phyloP scores from a whole-genome alignment of 129 eudicot genomes.

The Smallanthus sonchifolius region DNA sequence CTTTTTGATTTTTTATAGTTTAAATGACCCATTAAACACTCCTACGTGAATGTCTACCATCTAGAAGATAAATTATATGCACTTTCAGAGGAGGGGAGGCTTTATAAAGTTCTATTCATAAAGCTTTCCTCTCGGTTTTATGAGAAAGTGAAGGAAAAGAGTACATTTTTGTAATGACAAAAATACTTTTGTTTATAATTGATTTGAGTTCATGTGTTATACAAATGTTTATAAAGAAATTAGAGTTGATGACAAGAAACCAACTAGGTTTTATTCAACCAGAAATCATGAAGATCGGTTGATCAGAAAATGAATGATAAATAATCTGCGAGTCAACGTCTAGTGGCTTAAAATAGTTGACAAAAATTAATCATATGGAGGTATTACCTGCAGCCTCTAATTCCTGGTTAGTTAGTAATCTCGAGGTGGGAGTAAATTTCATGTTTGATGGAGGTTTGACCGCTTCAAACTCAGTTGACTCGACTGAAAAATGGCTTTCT shows the following conservation, averaged over 20 bases:
- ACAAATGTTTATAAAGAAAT: not conserved
- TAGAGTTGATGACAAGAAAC: not conserved
- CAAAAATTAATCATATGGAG: not conserved
- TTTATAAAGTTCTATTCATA: too few species aligned
- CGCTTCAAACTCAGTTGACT: slow-evolving; percentile 31
- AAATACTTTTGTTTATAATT: too few species aligned
- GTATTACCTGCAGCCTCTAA: slow-evolving; percentile 37
- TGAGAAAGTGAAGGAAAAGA: not conserved
- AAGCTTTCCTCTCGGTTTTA: not conserved
- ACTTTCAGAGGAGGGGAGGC: too few species aligned
- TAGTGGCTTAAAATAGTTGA: not conserved
- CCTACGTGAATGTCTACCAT: too few species aligned
- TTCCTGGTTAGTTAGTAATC: slow-evolving; percentile 44
- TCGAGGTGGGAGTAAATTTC: slow-evolving; percentile 49
- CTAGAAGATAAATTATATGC: too few species aligned
- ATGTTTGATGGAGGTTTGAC: slow-evolving; percentile 16
- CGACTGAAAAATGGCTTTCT: slow-evolving; percentile 40
- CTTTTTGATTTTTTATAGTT: too few species aligned
- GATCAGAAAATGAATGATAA: not conserved
- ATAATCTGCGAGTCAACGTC: not conserved
- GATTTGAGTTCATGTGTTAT: not conserved
- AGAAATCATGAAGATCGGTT: not conserved
- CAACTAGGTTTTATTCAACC: not conserved
- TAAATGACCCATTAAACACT: too few species aligned
- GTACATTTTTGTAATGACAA: not conserved